Base-by-base conservation (phyloP, 2,329 filamentous ascomycete genomes). In the Penicillium sclerotigenum region DNA sequence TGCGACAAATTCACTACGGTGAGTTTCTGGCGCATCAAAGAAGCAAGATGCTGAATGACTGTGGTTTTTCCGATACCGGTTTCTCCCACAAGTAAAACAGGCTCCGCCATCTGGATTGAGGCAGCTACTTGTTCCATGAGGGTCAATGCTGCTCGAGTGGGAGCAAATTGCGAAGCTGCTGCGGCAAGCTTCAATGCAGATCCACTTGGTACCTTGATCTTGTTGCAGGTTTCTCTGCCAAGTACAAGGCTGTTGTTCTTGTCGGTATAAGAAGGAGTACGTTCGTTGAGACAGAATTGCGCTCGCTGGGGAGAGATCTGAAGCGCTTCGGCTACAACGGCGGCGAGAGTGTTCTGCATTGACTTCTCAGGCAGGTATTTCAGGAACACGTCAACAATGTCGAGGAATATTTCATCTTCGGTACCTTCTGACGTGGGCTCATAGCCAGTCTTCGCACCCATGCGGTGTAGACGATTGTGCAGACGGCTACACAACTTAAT, bases 1-100 rank as follows among this genome's bases (percentile, higher is more conserved):
- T 99, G 95, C 0, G 94, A 99, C 70, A 99, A 74, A 69, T 99
- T 99, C 69, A 99, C 91, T 3, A 92, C 90, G 0, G 91, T 89
- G 13, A 99, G 82, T 66, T 90, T 95, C 69, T 91, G 89, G 1
- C 92, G 90, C 28, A 97, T 81, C 4, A 88, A 83, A 56, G 89
- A 87, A 0, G 94, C 91, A 54, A 99, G 80, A 69, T 97, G 91
- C 72, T 99, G 94, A 14, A 99, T 87, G 26, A 94, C 89, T 0
- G 94, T 96, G 0, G 94, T 99, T 76, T 99, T 99, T 66, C 94
- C 94, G 48, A 96, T 97, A 78, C 94, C 94, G 8, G 94, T 99
- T 77, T 99, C 94, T 69, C 94, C 94, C n/a, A 99, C 94, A 28
- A 99, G 84, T 18, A 99, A 78, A 1, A 96, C 84, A 4, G 95